Evolutionary conservation across 192 early-diverging fungal species (phyloP).

Genomic region (Coemansia nantahalensis): DNA sequence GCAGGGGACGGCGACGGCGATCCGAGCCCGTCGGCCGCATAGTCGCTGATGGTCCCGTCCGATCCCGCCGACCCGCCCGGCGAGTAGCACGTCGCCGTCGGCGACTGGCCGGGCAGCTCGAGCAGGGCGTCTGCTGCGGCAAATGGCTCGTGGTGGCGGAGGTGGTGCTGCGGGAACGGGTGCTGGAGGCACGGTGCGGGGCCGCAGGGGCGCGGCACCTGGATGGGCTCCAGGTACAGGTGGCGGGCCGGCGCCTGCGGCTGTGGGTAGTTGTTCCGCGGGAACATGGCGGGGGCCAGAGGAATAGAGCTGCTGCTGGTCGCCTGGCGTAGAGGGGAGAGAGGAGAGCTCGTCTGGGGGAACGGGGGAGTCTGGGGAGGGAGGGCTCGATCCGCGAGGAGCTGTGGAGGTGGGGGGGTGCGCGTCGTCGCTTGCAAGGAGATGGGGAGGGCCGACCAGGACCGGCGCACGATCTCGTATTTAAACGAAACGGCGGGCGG

Average conservation of each 20-base stretch:
- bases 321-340: no score
- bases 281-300: slow-evolving; percentile 14
- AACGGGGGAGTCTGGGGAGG: background rate
- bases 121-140: background rate
- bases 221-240: slow-evolving; percentile 19
- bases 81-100: slow-evolving; percentile 18
- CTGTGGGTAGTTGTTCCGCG: slow-evolving; percentile 6
- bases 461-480: no score
- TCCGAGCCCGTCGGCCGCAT: slow-evolving; percentile 2
- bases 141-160: background rate
- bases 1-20: slow-evolving; percentile 31
- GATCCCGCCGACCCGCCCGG: slow-evolving; percentile 13
- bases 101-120: slow-evolving; percentile 3
- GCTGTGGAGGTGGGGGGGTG: no score
- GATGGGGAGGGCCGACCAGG: no score
- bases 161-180: no score
- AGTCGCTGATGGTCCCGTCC: slow-evolving; percentile 3
- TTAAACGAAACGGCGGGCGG: no score
- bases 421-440: no score
- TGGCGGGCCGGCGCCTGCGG: slow-evolving; percentile 7
- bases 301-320: no score
- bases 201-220: background rate
- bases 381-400: no score
- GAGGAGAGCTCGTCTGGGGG: no score
- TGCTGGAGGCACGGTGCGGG: background rate